Evolutionary conservation across 1,284 basidiomycete species (phyloP), one percentile per base, ranked within the genome.

Genomic region (Volvariella volvacea): DNA sequence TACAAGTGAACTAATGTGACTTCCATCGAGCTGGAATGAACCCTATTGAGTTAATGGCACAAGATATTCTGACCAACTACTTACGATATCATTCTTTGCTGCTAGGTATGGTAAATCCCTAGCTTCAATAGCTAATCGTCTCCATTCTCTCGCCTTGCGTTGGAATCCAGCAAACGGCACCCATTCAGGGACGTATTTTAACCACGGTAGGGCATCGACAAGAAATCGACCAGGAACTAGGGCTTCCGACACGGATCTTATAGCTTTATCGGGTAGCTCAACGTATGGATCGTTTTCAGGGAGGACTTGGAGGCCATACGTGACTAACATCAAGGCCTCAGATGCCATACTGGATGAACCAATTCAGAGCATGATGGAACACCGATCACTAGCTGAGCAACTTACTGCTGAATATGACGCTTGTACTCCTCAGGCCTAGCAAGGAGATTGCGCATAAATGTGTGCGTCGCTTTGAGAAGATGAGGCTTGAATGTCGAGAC

Each of bases 121-220:
- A 51, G 67, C 47, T 2, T 43, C 38, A 17, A 39, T 25, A n/a
- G 47, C 45, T 10, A 44, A 42, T 19, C 45, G 31, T 14, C 55
- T 58, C 64, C 67, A 68, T 32, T 61, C 52, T n/a, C 46, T 46
- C 0, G 69, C 68, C 33, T 66, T 53, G 7, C 60, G 60, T 51
- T 72, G 62, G 61, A 72, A 73, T 1, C 57, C 59, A 1, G 67
- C 63, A 6, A 71, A 68, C 2, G 73, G 74, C 25, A 70, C 57
- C 68, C 68, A 76, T 17, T 59, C 52, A 7, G 74, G 75, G 34
- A 76, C 36, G 41, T 67, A 50, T 52, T 62, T 65, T 40, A 76
- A 58, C 49, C 42, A 33, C 4, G 59, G 59, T 25, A 58, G 45
- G 38, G 49, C 14, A 39, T 56, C 55, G 10, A 59, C 57, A 10